phyloP scores from a whole-genome alignment of 192 early-diverging fungal species.

The Entomortierella beljakovae region DNA sequence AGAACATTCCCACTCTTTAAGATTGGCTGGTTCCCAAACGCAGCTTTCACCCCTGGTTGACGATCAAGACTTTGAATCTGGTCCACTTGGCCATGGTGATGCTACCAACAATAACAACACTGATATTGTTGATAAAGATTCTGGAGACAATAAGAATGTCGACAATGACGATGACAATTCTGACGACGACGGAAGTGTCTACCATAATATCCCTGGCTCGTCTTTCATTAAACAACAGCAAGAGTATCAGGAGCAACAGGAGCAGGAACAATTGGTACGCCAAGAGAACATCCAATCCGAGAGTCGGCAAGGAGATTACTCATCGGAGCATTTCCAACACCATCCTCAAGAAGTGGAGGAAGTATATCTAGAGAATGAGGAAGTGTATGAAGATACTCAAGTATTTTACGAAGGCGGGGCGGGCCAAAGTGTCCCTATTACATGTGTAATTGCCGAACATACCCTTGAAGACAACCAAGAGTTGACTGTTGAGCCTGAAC shows the following conservation, averaged over 20 bases:
- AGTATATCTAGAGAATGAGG: too few species aligned
- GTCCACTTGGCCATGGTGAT: too few species aligned
- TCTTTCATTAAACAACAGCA: not conserved
- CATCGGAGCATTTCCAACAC: too few species aligned
- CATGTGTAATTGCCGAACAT: too few species aligned
- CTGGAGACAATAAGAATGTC: not conserved
- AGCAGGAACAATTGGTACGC: not conserved
- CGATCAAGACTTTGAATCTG: not conserved
- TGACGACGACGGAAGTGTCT: conserved; percentile 4
- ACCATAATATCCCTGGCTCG: conserved; percentile 8
- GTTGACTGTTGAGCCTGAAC: not conserved
- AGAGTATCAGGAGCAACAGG: not conserved
- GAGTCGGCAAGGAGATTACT: too few species aligned
- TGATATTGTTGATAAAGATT: not conserved
- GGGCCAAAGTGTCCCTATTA: too few species aligned
- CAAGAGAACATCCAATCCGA: not conserved
- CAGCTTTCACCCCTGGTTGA: not conserved
- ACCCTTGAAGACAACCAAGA: not conserved
- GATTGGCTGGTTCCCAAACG: not conserved
- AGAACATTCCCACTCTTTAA: not conserved
- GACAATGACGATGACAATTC: conserved; percentile 6
- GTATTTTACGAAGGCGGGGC: too few species aligned
- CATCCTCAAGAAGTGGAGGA: too few species aligned
- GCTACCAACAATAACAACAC: too few species aligned
- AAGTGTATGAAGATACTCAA: too few species aligned